Conservation (phyloP, 352 stramenopile species). For the Pythium brachiatum region DNA sequence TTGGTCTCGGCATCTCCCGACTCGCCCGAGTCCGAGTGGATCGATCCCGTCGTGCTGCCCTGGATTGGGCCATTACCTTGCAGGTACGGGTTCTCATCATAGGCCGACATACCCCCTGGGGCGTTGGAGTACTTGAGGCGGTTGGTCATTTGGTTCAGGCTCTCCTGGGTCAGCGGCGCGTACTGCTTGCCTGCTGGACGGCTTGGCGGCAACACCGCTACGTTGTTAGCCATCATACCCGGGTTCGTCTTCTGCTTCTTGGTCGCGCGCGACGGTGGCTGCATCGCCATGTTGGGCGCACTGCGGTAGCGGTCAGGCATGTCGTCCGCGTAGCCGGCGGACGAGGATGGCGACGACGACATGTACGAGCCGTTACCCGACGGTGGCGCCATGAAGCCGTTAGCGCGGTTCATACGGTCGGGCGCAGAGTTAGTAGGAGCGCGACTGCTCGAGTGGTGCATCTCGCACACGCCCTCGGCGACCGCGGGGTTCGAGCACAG, state of each 20-base stretch:
- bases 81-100: slow-evolving; percentile 68
- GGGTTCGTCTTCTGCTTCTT: slow-evolving; percentile 62
- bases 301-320: slow-evolving; percentile 52
- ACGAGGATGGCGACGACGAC: slow-evolving; percentile 18
- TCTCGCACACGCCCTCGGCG: slow-evolving; percentile 69
- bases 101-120: slow-evolving; percentile 37
- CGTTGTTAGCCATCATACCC: slow-evolving; percentile 3
- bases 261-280: slow-evolving; percentile 35
- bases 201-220: background rate
- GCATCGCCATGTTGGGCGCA: slow-evolving; percentile 50
- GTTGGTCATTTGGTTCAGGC: slow-evolving; percentile 51
- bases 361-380: slow-evolving; percentile 16
- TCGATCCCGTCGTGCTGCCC: slow-evolving; percentile 59
- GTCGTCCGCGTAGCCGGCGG: slow-evolving; percentile 28
- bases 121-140: slow-evolving; percentile 48
- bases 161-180: slow-evolving; percentile 52
- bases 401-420: slow-evolving; percentile 15
- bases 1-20: slow-evolving; percentile 74
- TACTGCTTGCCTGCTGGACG: slow-evolving; percentile 22
- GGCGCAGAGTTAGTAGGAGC: background rate
- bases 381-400: slow-evolving; percentile 18
- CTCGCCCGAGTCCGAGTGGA: slow-evolving; percentile 59
- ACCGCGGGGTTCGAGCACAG: slow-evolving; percentile 77
- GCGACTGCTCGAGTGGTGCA: slow-evolving; percentile 56
- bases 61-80: slow-evolving; percentile 32